Conservation (phyloP, 1,139 yeast genomes). For the Suzukiozyma palmioleophila region DNA sequence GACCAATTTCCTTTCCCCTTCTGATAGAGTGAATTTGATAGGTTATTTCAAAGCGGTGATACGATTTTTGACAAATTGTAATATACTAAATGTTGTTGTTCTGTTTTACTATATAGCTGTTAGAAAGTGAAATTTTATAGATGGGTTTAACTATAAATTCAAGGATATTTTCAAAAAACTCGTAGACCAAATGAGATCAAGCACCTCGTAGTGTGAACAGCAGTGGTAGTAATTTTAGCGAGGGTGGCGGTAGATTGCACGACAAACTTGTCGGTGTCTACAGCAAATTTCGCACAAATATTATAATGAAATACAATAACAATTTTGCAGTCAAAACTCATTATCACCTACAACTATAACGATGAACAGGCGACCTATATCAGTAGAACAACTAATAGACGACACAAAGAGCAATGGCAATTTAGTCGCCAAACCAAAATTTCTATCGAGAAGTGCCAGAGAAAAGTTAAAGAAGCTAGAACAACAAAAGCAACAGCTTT, state of each 20-base stretch:
- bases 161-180: not conserved
- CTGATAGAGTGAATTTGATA: not conserved
- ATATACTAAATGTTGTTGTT: not conserved
- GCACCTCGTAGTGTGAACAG: too few relatives aligned
- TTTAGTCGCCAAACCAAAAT: conserved; percentile 30
- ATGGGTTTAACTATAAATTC: conserved; percentile 1
- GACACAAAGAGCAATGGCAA: conserved; percentile 14
- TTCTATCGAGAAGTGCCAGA: conserved; percentile 36
- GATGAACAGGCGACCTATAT: conserved; percentile 28
- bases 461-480: conserved; percentile 14
- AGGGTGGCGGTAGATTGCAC: not conserved
- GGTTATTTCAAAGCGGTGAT: not conserved
- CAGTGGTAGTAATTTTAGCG: not conserved
- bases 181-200: too few relatives aligned
- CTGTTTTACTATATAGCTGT: not conserved
- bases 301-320: not conserved
- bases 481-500: conserved; percentile 10
- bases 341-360: not conserved
- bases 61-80: conserved; percentile 3
- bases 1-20: not conserved
- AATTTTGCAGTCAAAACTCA: not conserved
- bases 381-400: conserved; percentile 42
- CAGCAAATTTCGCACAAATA: too few relatives aligned
- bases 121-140: conserved; percentile 2
- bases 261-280: not conserved